Conservation (phyloP, 2,329 filamentous ascomycete genomes). For the Bipolaris cookei region DNA sequence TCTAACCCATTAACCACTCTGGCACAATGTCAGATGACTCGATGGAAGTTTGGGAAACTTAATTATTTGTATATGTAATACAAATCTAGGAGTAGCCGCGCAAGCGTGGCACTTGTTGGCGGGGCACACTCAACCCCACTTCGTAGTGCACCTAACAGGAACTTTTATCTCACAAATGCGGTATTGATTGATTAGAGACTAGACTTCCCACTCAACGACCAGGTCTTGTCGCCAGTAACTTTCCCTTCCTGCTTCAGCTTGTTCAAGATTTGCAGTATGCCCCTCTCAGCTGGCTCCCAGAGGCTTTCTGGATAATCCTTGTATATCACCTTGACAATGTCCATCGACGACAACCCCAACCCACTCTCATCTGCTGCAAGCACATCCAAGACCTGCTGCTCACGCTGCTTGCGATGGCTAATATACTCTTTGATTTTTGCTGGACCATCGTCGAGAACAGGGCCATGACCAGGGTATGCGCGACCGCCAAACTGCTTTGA, state of each 20-base stretch:
- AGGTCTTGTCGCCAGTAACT: slow-evolving; percentile 55
- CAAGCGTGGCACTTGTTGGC: neutral
- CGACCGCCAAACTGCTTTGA: slow-evolving; percentile 66
- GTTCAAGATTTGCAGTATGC: slow-evolving; percentile 76
- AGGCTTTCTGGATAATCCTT: slow-evolving; percentile 76
- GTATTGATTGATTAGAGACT: slow-evolving; percentile 30
- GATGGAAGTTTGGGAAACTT: slow-evolving; percentile 1
- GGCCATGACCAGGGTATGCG: slow-evolving; percentile 88
- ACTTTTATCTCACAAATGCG: neutral
- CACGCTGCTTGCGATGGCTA: slow-evolving; percentile 76
- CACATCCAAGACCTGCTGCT: slow-evolving; percentile 57
- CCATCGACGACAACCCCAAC: slow-evolving; percentile 71
- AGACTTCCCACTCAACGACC: slow-evolving; percentile 44
- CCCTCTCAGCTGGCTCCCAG: slow-evolving; percentile 75
- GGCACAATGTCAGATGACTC: slow-evolving; percentile 39
- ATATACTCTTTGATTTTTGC: slow-evolving; percentile 83
- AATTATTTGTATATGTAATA: neutral
- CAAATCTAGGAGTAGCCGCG: too few species aligned
- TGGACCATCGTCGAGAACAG: slow-evolving; percentile 74
- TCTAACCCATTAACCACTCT: slow-evolving; percentile 54
- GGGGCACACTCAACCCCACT: slow-evolving; percentile 3
- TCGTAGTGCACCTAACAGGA: neutral
- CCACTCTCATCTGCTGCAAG: slow-evolving; percentile 35
- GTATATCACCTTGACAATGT: slow-evolving; percentile 89
- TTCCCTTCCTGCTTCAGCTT: slow-evolving; percentile 80